Conservation (phyloP, 1,139 yeast genomes). For the Taphrina populina region DNA sequence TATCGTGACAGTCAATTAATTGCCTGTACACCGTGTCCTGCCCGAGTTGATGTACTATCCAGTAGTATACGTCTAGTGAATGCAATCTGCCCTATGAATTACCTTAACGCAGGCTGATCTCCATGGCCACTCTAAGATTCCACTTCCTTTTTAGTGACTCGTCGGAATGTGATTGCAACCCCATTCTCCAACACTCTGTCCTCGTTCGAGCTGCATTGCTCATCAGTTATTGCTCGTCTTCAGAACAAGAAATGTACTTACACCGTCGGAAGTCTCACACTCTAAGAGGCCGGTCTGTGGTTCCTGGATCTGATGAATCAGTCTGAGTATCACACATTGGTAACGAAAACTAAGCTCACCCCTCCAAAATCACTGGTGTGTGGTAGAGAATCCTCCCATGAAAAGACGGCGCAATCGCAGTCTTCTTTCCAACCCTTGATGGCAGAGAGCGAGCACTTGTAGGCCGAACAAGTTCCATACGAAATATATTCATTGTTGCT, state of each 20-base stretch:
- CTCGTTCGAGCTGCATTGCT: background rate
- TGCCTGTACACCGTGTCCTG: too few relatives aligned
- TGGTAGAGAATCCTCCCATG: conserved; percentile 1
- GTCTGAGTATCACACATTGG: too few relatives aligned
- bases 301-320: conserved; percentile 3
- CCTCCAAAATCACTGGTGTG: conserved; percentile 8
- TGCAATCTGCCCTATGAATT: too few relatives aligned
- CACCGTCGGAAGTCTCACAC: conserved; percentile 14
- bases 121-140: too few relatives aligned
- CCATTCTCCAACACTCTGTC: background rate
- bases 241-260: background rate
- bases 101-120: too few relatives aligned
- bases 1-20: too few relatives aligned
- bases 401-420: background rate
- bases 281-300: conserved; percentile 9
- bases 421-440: background rate
- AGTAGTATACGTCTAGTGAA: too few relatives aligned
- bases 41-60: too few relatives aligned
- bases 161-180: background rate
- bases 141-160: too few relatives aligned
- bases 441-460: conserved; percentile 1
- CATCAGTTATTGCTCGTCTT: background rate
- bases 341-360: background rate
- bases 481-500: conserved; percentile 11
- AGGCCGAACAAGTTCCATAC: conserved; percentile 5